Base-by-base conservation (phyloP, 2,329 filamentous ascomycete species). In the Colletotrichum orchidophilum region DNA sequence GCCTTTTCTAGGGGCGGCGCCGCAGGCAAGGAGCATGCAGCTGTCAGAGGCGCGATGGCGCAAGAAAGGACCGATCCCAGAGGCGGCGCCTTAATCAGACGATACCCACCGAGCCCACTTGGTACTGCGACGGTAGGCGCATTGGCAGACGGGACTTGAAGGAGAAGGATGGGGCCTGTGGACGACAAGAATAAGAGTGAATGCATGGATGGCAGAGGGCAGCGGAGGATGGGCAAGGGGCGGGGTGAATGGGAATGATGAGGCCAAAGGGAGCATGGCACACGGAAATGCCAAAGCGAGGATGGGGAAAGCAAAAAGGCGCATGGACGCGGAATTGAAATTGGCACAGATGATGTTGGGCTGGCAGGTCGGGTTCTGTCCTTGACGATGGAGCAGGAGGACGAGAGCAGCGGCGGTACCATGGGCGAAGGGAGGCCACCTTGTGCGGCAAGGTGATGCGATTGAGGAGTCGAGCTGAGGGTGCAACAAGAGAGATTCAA, bases 31-130 rank as follows among this genome's bases (percentile, higher is more conserved):
- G 64, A 42, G 58, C 46, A 31, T 29, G 31, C 26, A 21, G 52
- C 52, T 58, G 46, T 24, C 58, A 54, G 64, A 59, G 68, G 46
- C 35, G 59, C 69, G 69, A 71, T 71, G 64, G 49, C 58, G 52
- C 39, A 57, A 15, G 53, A 29, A 71, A 71, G 65, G 46, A 69
- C 59, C 69, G 69, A 71, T 71, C 64, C 39, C 46, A 53, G 65
- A 68, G 29, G 15, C 59, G 35, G 26, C 53, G 42, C 53, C 58
- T 63, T 60, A 63, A 71, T 71, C 64, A 71, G 64, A 71, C 42
- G 59, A 69, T 69, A 69, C 49, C 69, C 69, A 71, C 69, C 27
- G 31, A 42, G 35, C 64, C 69, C 64, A 71, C 69, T 63, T 62
- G 12, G 64, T 29, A 63, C 50, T 49, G 59, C 31, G 69, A 54